phyloP scores from a whole-genome alignment of 1,284 basidiomycete species.

The Ustilago cynodontis region DNA sequence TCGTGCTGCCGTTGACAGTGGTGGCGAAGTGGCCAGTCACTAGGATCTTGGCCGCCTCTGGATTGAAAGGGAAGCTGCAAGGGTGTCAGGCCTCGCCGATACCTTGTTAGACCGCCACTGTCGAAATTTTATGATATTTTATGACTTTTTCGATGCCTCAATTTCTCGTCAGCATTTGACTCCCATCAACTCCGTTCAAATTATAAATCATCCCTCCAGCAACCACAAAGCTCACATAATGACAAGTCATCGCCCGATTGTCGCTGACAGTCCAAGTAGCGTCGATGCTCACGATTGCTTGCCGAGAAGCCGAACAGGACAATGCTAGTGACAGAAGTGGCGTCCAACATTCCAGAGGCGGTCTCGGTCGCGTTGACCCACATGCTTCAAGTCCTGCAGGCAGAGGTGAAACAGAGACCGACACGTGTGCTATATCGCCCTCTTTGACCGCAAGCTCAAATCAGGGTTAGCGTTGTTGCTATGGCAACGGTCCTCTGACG shows the following conservation, averaged over 20 bases:
- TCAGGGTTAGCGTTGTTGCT: neutral
- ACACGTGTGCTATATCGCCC: slow-evolving; percentile 9
- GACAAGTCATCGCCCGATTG: neutral
- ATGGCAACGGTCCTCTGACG: too few relatives aligned
- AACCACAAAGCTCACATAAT: too few relatives aligned
- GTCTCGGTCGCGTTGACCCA: neutral
- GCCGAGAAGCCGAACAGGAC: neutral
- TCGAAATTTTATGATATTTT: too few relatives aligned
- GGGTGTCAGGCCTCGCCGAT: too few relatives aligned
- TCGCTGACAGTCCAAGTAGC: neutral
- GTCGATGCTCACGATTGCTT: neutral
- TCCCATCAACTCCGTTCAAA: neutral
- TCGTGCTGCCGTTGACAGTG: neutral
- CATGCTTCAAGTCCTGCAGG: neutral
- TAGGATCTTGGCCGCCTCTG: too few relatives aligned
- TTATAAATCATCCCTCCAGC: too few relatives aligned
- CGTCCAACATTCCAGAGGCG: slow-evolving; percentile 12
- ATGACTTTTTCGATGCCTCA: neutral
- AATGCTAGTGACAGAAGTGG: neutral
- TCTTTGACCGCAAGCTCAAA: neutral
- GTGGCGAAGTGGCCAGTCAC: too few relatives aligned
- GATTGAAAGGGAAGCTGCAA: too few relatives aligned
- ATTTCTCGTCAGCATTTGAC: neutral
- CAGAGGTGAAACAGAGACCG: slow-evolving; percentile 7
- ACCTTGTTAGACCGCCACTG: neutral